A percentile compares a stretch with the other conserved stretches of the same genome.
Conservation (phyloP, 345 rosid genomes). For the Erucastrum elatum region DNA sequence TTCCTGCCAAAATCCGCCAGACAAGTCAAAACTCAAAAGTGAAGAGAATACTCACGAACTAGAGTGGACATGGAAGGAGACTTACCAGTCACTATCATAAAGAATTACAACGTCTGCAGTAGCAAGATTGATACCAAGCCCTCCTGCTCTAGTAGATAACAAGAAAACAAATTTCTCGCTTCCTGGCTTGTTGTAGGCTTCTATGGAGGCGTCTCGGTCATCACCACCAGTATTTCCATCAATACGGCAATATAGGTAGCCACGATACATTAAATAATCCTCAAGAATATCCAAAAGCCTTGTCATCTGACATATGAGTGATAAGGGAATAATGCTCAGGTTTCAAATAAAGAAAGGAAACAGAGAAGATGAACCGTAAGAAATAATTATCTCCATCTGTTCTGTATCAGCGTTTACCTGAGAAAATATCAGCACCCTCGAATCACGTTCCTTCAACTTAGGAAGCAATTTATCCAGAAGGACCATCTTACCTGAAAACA, state of each 20-base stretch:
- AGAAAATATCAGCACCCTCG: slow-evolving; percentile 96
- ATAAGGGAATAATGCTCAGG: slow-evolving; percentile 22
- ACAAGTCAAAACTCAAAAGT: slow-evolving; percentile 30
- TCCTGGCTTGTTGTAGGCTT: slow-evolving; percentile 90
- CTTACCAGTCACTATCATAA: slow-evolving; percentile 98
- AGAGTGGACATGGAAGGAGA: slow-evolving; percentile 15
- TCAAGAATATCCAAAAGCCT: slow-evolving; percentile 98
- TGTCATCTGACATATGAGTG: slow-evolving; percentile 67
- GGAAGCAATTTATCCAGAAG: slow-evolving; percentile 96
- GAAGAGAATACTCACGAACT: slow-evolving; percentile 7
- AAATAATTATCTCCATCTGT: slow-evolving; percentile 11
- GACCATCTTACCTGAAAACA: slow-evolving; percentile 91
- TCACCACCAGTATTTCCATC: slow-evolving; percentile 99
- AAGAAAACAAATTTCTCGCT: slow-evolving; percentile 98
- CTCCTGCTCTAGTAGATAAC: slow-evolving; percentile 99
- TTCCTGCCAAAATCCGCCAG: slow-evolving; percentile 60
- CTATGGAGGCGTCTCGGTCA: slow-evolving; percentile 98
- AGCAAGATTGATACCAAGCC: slow-evolving; percentile 99
- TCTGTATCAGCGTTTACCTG: slow-evolving; percentile 56
- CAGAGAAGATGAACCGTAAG: slow-evolving; percentile 2
- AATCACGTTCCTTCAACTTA: slow-evolving; percentile 97
- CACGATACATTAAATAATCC: slow-evolving; percentile 90
- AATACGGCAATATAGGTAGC: slow-evolving; percentile 90
- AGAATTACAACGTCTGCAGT: slow-evolving; percentile 99
- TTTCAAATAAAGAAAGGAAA: slow-evolving; percentile 11